These are phyloP conservation scores for Cercospora berteroae DNA, from an alignment of 2,329 filamentous ascomycete genomes.

Conservation along the genomic window DNA sequence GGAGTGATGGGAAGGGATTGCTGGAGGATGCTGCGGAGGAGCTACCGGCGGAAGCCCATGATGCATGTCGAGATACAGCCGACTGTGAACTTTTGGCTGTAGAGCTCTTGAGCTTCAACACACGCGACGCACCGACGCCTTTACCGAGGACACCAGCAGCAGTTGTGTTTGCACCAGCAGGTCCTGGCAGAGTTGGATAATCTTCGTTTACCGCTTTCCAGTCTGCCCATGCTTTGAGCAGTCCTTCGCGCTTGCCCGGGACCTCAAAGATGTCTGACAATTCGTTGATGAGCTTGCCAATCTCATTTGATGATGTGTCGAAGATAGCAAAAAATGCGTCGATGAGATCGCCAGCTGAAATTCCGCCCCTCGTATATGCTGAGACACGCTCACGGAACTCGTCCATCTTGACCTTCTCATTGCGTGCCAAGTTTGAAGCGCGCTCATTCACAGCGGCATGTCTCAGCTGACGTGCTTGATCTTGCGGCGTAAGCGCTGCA, in stretches of 20 bases:
- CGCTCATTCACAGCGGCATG: slow-evolving; percentile 85
- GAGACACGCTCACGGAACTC: slow-evolving; percentile 80
- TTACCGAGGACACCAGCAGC: slow-evolving; percentile 46
- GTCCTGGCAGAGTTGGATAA: slow-evolving; percentile 81
- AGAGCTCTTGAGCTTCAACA: slow-evolving; percentile 67
- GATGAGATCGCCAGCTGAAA: slow-evolving; percentile 73
- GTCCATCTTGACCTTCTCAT: slow-evolving; percentile 70
- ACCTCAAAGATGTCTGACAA: slow-evolving; percentile 91
- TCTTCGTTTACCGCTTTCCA: slow-evolving; percentile 96
- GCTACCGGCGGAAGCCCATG: slow-evolving; percentile 51
- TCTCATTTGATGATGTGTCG: slow-evolving; percentile 70
- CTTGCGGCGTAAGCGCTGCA: slow-evolving; percentile 64
- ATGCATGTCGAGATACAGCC: slow-evolving; percentile 55
- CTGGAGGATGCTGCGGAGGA: slow-evolving; percentile 19
- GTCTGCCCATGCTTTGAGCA: slow-evolving; percentile 87
- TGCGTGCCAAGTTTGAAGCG: slow-evolving; percentile 74
- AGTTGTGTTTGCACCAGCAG: slow-evolving; percentile 62
- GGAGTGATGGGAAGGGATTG: slow-evolving; percentile 33
- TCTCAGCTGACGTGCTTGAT: slow-evolving; percentile 74
- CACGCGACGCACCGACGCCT: slow-evolving; percentile 59
- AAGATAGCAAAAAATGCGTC: slow-evolving; percentile 87
- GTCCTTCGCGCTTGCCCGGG: slow-evolving; percentile 65
- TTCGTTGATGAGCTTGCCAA: slow-evolving; percentile 88
- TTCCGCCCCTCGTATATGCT: slow-evolving; percentile 66
- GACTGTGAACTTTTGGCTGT: slow-evolving; percentile 67